phyloP scores from a whole-genome alignment of 306 rosid genomes.

The Vigna angularis region DNA sequence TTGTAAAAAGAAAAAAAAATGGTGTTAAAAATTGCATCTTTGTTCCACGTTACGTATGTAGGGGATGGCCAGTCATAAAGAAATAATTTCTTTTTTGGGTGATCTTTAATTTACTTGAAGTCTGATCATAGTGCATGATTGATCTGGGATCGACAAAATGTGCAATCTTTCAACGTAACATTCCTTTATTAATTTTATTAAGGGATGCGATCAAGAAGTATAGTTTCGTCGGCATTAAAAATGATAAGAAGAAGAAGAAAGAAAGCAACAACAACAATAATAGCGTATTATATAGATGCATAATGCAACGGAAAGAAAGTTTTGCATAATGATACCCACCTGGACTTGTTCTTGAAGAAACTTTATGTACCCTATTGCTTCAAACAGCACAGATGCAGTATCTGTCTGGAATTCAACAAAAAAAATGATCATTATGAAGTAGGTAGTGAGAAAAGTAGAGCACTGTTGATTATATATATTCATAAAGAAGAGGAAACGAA shows the following conservation, averaged over 20 bases:
- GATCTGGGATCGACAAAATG: slow-evolving; percentile 26
- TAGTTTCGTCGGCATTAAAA: slow-evolving; percentile 23
- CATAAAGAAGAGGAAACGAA: slow-evolving; percentile 1
- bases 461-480: slow-evolving; percentile 38
- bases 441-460: slow-evolving; percentile 48
- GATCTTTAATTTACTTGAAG: slow-evolving; percentile 4
- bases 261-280: slow-evolving; percentile 32
- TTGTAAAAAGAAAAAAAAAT: not conserved
- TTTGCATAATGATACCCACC: slow-evolving; percentile 50
- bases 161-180: slow-evolving; percentile 13
- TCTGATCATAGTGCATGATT: slow-evolving; percentile 12
- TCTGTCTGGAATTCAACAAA: slow-evolving; percentile 74
- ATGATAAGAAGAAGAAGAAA: slow-evolving; percentile 13
- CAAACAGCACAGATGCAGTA: slow-evolving; percentile 91
- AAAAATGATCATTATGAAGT: slow-evolving; percentile 17
- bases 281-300: slow-evolving; percentile 23
- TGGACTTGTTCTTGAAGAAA: slow-evolving; percentile 92
- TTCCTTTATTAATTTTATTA: slow-evolving; percentile 1
- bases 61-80: not conserved
- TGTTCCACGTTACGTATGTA: not conserved
- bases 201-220: slow-evolving; percentile 11
- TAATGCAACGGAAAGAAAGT: slow-evolving; percentile 33
- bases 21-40: slow-evolving; percentile 10
- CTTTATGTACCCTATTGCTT: slow-evolving; percentile 90
- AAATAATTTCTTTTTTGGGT: not conserved